Evolutionary conservation across 2,329 filamentous ascomycete species (phyloP).

Genomic region (Aureobasidium vineae): DNA sequence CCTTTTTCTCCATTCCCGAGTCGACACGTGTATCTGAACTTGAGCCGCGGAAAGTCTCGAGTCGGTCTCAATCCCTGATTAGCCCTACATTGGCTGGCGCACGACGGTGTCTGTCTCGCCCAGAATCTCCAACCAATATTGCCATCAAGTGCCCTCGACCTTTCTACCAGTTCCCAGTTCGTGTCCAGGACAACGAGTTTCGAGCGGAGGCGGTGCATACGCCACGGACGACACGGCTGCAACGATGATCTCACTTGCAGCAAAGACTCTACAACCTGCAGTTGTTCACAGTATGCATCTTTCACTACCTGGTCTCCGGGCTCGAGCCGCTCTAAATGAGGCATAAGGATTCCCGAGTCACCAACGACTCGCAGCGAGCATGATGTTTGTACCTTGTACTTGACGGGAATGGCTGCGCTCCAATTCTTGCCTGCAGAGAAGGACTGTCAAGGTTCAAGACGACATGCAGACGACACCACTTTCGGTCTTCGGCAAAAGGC

Average conservation of each 20-base stretch:
- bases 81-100: constrained; percentile 1
- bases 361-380: constrained; percentile 5
- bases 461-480: background rate
- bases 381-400: background rate
- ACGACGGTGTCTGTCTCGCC: constrained; percentile 13
- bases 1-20: background rate
- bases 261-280: background rate
- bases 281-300: background rate
- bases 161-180: background rate
- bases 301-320: constrained; percentile 7
- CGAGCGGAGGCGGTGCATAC: background rate
- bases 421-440: background rate
- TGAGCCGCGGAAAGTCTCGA: constrained; percentile 13
- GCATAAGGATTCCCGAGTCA: background rate
- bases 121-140: background rate
- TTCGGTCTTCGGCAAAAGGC: background rate
- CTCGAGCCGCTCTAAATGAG: background rate
- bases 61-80: background rate
- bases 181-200: constrained; percentile 17
- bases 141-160: background rate
- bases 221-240: constrained; percentile 1
- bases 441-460: background rate
- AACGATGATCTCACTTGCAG: background rate
- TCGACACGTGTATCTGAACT: background rate
- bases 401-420: background rate